Conservation (phyloP, 2,329 filamentous ascomycete genomes). For the Fusarium siculi region DNA sequence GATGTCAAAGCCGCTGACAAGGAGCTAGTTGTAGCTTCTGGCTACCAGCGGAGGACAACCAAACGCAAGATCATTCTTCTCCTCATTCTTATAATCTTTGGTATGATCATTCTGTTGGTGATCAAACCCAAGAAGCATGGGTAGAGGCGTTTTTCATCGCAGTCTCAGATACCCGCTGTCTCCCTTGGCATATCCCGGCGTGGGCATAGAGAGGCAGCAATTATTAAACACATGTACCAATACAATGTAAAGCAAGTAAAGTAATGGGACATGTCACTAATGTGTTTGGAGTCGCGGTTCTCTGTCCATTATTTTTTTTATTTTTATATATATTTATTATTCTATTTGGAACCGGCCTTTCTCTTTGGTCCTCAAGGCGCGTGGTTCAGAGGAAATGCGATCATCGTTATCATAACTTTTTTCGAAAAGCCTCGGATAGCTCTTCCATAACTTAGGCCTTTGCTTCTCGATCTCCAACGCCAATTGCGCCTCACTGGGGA, state of each 20-base stretch:
- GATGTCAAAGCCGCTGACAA: constrained; percentile 94
- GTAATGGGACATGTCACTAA: constrained; percentile 38
- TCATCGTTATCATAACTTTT: constrained; percentile 42
- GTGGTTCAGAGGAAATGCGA: not conserved
- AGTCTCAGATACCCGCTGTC: constrained; percentile 29
- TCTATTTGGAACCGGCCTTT: constrained; percentile 31
- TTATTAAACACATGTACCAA: constrained; percentile 44
- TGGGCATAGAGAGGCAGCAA: constrained; percentile 9
- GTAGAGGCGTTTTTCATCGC: constrained; percentile 27
- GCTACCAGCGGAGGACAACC: constrained; percentile 87
- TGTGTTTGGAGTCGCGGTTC: constrained; percentile 45
- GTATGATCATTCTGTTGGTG: constrained; percentile 84
- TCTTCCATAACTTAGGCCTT: constrained; percentile 46
- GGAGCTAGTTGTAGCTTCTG: constrained; percentile 87
- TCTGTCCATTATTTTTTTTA: constrained; percentile 23
- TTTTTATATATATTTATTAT: constrained; percentile 15
- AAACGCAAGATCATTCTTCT: constrained; percentile 94
- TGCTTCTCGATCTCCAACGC: constrained; percentile 43
- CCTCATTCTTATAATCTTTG: constrained; percentile 84
- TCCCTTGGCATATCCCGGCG: not conserved
- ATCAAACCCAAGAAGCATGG: constrained; percentile 77
- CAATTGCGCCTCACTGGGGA: constrained; percentile 41
- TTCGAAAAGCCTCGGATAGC: constrained; percentile 44
- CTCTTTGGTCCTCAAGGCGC: not conserved
- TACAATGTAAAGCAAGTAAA: constrained; percentile 45